Evolutionary conservation across 768 basidiomycete species (phyloP).

Genomic region (Auricularia cornea): DNA sequence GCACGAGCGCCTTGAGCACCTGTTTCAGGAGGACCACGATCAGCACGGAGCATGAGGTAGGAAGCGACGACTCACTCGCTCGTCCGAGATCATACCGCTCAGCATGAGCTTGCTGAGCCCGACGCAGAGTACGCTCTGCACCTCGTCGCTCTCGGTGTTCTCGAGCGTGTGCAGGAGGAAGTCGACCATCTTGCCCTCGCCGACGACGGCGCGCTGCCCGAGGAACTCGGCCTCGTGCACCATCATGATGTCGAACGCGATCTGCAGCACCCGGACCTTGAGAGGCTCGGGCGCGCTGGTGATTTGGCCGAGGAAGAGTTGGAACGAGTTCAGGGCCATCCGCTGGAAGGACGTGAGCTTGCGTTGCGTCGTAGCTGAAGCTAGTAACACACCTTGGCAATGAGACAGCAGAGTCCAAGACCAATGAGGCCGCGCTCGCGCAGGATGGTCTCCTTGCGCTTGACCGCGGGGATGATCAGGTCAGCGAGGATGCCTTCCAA

Average conservation of each 20-base stretch:
- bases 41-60: background rate
- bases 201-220: slow-evolving; percentile 17
- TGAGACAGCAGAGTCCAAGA: slow-evolving; percentile 78
- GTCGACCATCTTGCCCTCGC: slow-evolving; percentile 52
- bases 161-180: slow-evolving; percentile 49
- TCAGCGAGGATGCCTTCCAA: slow-evolving; percentile 64
- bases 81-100: slow-evolving; percentile 64
- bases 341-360: slow-evolving; percentile 21
- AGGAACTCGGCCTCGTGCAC: slow-evolving; percentile 66
- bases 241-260: slow-evolving; percentile 82
- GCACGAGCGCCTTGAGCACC: slow-evolving; percentile 41
- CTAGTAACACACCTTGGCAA: slow-evolving; percentile 53
- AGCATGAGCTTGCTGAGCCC: slow-evolving; percentile 85
- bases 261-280: slow-evolving; percentile 63
- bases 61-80: slow-evolving; percentile 41
- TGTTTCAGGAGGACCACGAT: slow-evolving; percentile 18
- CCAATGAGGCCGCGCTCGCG: slow-evolving; percentile 74
- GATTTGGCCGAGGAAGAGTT: slow-evolving; percentile 75
- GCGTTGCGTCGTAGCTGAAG: slow-evolving; percentile 8
- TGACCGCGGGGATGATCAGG: slow-evolving; percentile 84
- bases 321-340: slow-evolving; percentile 52
- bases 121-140: slow-evolving; percentile 64
- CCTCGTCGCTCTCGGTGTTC: slow-evolving; percentile 49
- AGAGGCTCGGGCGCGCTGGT: slow-evolving; percentile 54
- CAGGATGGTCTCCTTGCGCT: slow-evolving; percentile 74